Evolutionary conservation across 2,329 filamentous ascomycete species (phyloP).

Genomic region (Neofusicoccum parvum): DNA sequence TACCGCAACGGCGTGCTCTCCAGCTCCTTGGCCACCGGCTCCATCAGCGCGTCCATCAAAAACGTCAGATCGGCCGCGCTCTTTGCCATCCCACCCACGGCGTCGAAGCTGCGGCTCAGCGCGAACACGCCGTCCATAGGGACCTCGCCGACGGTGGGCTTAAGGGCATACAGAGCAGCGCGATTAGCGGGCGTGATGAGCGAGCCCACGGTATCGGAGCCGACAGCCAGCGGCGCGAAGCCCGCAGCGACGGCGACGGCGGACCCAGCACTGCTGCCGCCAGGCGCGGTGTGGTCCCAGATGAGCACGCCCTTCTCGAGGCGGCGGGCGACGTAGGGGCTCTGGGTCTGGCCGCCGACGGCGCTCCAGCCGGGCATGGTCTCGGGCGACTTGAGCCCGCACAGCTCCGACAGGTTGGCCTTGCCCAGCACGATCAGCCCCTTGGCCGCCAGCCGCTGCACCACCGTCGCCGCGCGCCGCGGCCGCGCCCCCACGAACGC

Average conservation of each 20-base stretch:
- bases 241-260: slow-evolving; percentile 44
- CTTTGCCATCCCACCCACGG: slow-evolving; percentile 39
- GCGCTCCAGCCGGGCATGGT: slow-evolving; percentile 46
- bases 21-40: slow-evolving; percentile 29
- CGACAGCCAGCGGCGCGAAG: slow-evolving; percentile 44
- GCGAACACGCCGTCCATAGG: slow-evolving; percentile 41
- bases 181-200: slow-evolving; percentile 44
- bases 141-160: slow-evolving; percentile 38
- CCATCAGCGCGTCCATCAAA: slow-evolving; percentile 37
- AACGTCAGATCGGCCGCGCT: slow-evolving; percentile 39
- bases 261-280: slow-evolving; percentile 41
- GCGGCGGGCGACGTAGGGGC: slow-evolving; percentile 41
- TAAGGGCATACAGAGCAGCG: slow-evolving; percentile 43
- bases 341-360: slow-evolving; percentile 42
- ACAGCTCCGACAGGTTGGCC: slow-evolving; percentile 45
- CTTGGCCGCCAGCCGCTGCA: slow-evolving; percentile 39
- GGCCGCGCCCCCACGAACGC: slow-evolving; percentile 42
- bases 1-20: slow-evolving; percentile 29
- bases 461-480: slow-evolving; percentile 36
- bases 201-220: slow-evolving; percentile 44
- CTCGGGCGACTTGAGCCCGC: slow-evolving; percentile 38
- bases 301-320: slow-evolving; percentile 40
- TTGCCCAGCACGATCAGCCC: slow-evolving; percentile 49
- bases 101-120: slow-evolving; percentile 38
- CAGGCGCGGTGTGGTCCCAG: slow-evolving; percentile 40